These are phyloP conservation scores for Xylaria acuta DNA, from an alignment of 495 filamentous ascomycete species.

Conservation along the genomic window DNA sequence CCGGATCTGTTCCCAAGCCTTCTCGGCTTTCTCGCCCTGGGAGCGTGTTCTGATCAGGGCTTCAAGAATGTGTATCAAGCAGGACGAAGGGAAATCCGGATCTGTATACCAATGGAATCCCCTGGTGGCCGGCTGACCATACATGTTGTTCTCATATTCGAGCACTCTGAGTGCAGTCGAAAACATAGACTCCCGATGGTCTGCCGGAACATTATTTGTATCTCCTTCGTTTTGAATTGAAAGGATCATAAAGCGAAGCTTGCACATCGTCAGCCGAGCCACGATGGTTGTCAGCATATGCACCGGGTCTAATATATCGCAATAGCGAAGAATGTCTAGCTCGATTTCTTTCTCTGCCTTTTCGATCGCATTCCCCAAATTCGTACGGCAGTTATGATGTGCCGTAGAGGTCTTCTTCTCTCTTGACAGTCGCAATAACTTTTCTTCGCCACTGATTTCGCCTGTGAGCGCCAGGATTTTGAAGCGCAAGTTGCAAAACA, in stretches of 20 bases:
- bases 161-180: not conserved
- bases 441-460: not conserved
- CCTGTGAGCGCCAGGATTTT: not conserved
- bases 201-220: not conserved
- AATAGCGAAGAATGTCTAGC: not conserved
- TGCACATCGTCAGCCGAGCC: not conserved
- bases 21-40: not conserved
- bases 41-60: not conserved
- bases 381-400: not conserved
- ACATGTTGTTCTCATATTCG: not conserved
- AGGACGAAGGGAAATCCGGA: not conserved
- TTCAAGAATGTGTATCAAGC: not conserved
- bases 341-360: not conserved
- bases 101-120: not conserved
- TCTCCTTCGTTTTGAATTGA: not conserved
- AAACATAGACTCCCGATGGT: not conserved
- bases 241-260: slow-evolving; percentile 1
- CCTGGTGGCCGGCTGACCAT: not conserved
- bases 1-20: not conserved
- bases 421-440: not conserved
- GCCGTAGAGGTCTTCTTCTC: not conserved
- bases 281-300: not conserved
- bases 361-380: not conserved
- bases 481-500: slow-evolving; percentile 1
- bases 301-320: slow-evolving; percentile 7